phyloP scores from a whole-genome alignment of 2,329 filamentous ascomycete species.

The Colletotrichum sp. region DNA sequence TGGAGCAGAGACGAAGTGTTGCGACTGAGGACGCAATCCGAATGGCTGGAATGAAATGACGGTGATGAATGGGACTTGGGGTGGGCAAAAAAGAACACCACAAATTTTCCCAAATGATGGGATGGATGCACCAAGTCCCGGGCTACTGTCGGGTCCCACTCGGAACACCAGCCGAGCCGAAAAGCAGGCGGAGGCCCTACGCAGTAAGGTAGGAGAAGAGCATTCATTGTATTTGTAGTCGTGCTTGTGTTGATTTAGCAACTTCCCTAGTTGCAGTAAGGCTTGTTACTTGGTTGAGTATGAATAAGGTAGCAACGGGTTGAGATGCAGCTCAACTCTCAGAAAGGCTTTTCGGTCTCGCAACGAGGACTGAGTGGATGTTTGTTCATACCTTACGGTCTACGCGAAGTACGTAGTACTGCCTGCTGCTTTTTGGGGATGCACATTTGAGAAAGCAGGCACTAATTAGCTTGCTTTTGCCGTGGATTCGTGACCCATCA shows the following conservation, averaged over 20 bases:
- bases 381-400: neutral
- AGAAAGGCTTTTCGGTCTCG: neutral
- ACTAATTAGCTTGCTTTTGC: neutral
- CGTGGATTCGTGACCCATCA: neutral
- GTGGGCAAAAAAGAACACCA: conserved; percentile 1
- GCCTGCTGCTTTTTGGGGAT: neutral
- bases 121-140: neutral
- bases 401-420: neutral
- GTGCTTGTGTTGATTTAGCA: neutral
- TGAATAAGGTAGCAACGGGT: neutral
- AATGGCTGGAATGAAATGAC: conserved; percentile 17
- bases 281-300: neutral
- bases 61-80: neutral
- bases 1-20: neutral
- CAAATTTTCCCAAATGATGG: neutral
- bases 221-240: neutral
- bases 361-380: neutral
- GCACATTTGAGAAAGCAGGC: neutral
- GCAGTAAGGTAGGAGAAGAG: neutral
- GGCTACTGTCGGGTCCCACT: neutral
- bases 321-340: neutral
- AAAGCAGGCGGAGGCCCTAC: neutral
- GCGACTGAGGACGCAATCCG: conserved; percentile 1
- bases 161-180: conserved; percentile 19
- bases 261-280: neutral